Percentiles rank a stretch among this genome's conserved stretches.
Evolutionary conservation across 495 filamentous ascomycete genomes (phyloP).

Genomic region (Tetracladium setigerum): DNA sequence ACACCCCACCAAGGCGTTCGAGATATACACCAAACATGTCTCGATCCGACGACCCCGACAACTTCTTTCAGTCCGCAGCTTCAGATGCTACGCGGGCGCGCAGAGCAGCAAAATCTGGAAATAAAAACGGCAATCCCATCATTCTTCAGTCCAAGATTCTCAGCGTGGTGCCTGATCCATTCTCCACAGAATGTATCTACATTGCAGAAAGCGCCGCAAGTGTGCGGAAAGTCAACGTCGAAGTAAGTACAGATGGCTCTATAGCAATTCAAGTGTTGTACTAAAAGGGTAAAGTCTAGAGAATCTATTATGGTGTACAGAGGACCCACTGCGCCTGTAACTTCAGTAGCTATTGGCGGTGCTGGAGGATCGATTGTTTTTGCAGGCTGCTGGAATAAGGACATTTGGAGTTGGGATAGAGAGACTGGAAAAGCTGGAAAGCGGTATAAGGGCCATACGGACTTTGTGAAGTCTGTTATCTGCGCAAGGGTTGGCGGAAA

Average conservation of each 20-base stretch:
- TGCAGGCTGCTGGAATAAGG: slow-evolving; percentile 90
- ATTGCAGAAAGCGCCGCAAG: slow-evolving; percentile 78
- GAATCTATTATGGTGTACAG: slow-evolving; percentile 42
- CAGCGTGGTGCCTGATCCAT: slow-evolving; percentile 62
- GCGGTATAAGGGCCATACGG: slow-evolving; percentile 70
- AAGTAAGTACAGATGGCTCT: slow-evolving; percentile 55
- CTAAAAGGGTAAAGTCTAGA: slow-evolving; percentile 6
- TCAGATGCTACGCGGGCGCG: slow-evolving; percentile 64
- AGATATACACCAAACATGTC: slow-evolving; percentile 44
- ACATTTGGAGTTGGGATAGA: slow-evolving; percentile 75
- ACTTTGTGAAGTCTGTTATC: slow-evolving; percentile 81
- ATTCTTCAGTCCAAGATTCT: slow-evolving; percentile 77
- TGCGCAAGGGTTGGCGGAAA: slow-evolving; percentile 45
- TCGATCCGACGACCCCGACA: slow-evolving; percentile 51
- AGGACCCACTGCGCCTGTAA: slow-evolving; percentile 73
- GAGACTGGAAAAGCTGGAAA: slow-evolving; percentile 26
- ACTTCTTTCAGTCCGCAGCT: slow-evolving; percentile 88
- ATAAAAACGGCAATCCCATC: slow-evolving; percentile 77
- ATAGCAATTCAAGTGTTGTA: slow-evolving; percentile 1
- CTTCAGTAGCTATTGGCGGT: slow-evolving; percentile 64
- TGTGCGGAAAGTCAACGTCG: slow-evolving; percentile 61
- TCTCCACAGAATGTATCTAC: slow-evolving; percentile 53
- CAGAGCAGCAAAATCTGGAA: slow-evolving; percentile 71
- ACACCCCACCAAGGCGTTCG: not conserved
- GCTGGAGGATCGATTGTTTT: slow-evolving; percentile 53